Evolutionary conservation across 208 protist species (phyloP), one percentile per base, ranked within the genome.

Genomic region (Leishmania tarentolae): DNA sequence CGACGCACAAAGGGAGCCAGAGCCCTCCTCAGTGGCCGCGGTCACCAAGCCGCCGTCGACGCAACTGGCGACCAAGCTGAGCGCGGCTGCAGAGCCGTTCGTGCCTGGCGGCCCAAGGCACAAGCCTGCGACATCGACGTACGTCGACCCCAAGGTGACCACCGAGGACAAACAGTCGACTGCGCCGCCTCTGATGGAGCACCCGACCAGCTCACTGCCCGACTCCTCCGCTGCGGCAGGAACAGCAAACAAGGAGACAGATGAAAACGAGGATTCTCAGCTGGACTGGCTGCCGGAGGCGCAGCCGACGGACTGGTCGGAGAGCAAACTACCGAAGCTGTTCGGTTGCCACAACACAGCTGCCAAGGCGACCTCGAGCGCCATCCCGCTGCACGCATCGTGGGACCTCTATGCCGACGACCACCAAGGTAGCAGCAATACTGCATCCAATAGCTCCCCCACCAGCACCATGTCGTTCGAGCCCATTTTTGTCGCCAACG

Each of bases 371-470:
- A 87, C 92, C 50, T 85, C 85, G 13, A 87, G 80, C 24, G 82
- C 88, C 37, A 85, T 95, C 56, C 76, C 78, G 65, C 88, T 97
- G 44, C 91, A 94, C 84, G 85, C 87, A 53, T 83, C 86, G 28
- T 97, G 94, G 92, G 89, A 90, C 57, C 90, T 97, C 61, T 93
- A 95, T 84, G 94, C 92, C 28, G 92, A 97, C 61, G 92, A 95
- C 56, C 89, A 97, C 88, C 83, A 86, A 40, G 73, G 70, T 72
- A 81, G 50, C 79, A 78, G 76, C 66, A 85, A 79, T 42, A 31
- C 75, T 47, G 78, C 76, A 1, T 47, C 80, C 13, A 66, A 75
- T 75, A 82, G 74, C 79, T 81, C 79, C 11, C 75, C 79, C 6
- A 46, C 50, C 53, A 72, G 61, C 59, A 68, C 75, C 9, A 85